These are phyloP conservation scores for Gracilaria domingensis DNA, from an alignment of 23 red algal species.

Conservation along the genomic window DNA sequence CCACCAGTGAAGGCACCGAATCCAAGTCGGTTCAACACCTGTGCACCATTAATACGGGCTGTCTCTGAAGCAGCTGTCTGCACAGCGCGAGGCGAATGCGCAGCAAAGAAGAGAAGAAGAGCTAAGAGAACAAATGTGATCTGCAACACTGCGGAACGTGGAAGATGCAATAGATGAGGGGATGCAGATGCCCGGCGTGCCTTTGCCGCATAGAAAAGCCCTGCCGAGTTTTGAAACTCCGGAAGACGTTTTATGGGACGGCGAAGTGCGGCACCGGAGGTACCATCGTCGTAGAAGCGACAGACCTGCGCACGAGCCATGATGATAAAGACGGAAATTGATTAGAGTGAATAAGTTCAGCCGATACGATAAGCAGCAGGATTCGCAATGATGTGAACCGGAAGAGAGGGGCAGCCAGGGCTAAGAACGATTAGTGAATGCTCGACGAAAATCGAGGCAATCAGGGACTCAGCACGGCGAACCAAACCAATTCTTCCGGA, in stretches of 20 bases:
- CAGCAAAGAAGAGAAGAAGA: constrained; percentile 36
- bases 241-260: constrained; percentile 68
- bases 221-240: constrained; percentile 44
- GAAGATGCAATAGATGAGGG: constrained; percentile 34
- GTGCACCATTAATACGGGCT: constrained; percentile 16
- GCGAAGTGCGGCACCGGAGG: constrained; percentile 40
- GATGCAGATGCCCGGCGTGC: constrained; percentile 46
- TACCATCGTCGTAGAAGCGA: constrained; percentile 69
- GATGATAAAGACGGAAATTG: neutral
- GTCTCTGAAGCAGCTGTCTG: neutral
- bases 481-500: no score
- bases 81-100: neutral
- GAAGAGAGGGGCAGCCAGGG: no score
- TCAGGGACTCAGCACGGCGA: no score
- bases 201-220: constrained; percentile 45
- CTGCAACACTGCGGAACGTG: constrained; percentile 38
- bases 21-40: constrained; percentile 9
- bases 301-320: constrained; percentile 68
- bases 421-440: no score
- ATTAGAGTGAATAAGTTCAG: neutral
- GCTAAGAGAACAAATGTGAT: constrained; percentile 21
- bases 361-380: no score
- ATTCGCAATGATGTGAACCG: no score
- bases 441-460: no score
- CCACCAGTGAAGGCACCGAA: neutral